Evolutionary conservation across 495 filamentous ascomycete genomes (phyloP), one percentile per base, ranked within the genome.

Genomic region (Oidiodendron maius): DNA sequence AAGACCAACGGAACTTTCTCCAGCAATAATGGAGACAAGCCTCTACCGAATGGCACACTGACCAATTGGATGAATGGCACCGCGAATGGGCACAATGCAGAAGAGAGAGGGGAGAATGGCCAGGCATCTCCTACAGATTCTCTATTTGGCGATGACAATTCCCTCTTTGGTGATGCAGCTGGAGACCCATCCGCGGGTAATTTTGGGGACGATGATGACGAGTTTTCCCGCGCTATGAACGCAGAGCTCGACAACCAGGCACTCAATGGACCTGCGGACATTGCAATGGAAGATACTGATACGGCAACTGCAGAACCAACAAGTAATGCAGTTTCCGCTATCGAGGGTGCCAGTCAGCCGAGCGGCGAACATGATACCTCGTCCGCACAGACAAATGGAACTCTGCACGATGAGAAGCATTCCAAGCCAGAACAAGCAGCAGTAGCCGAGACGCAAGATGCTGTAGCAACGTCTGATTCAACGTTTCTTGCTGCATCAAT

Each of bases 401-500:
- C 80, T 11, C 72, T 77, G 10, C 71, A 72, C 4, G 76, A 80
- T 32, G 69, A 71, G 15, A 64, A 69, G 37, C n/a, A n/a, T n/a
- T 53, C 54, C 15, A 48, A 48, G 24, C 18, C 52, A 1, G 44
- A 56, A 20, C 46, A 46, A 18, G 39, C 50, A 20, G 50, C 60
- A 22, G 65, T 67, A 16, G 46, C 64, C 17, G 52, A 62, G 15
- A 63, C 67, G 41, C 46, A 67, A 16, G 60, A 61, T 39, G 55
- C 59, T 5, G 46, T 55, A 1, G 59, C 59, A 57, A 67, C 58
- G 39, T 80, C 70, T 0, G 79, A 89, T 39, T 81, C 77, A 22
- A 91, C 83, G 11, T 97, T 98, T 62, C 71, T 97, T 26, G 84
- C 87, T 40, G 84, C 91, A 15, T 85, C 86, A 1, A 86, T 94